Percentiles rank a stretch among this genome's conserved stretches.
Conservation (phyloP, 768 basidiomycete genomes). For the Collybiopsis confluens region DNA sequence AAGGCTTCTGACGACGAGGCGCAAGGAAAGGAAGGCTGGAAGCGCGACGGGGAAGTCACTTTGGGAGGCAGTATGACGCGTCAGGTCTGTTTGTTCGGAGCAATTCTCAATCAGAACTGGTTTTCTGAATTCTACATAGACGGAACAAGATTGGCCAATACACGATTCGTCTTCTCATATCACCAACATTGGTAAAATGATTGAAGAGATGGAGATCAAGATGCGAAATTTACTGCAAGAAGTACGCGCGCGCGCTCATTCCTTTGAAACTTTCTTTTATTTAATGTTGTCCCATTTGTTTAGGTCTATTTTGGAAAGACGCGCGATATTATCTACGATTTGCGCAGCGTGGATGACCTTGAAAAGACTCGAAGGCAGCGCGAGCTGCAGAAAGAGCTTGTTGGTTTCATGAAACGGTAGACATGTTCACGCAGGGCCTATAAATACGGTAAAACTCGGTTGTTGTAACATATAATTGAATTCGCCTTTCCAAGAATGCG, state of each 20-base stretch:
- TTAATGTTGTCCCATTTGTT: background rate
- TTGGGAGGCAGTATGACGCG: conserved; percentile 97
- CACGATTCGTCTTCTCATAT: conserved; percentile 83
- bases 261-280: background rate
- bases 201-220: no score
- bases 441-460: no score
- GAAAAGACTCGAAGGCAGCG: conserved; percentile 77
- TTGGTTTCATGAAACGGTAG: conserved; percentile 78
- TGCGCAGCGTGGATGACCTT: conserved; percentile 83
- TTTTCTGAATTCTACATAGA: conserved; percentile 37
- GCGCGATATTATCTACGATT: conserved; percentile 88
- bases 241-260: conserved; percentile 33
- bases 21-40: conserved; percentile 40
- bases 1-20: conserved; percentile 32
- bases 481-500: background rate
- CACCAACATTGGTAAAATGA: conserved; percentile 88
- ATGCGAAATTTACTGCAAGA: conserved; percentile 94
- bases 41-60: conserved; percentile 70
- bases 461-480: background rate
- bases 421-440: no score
- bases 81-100: conserved; percentile 60
- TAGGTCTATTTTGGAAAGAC: conserved; percentile 97
- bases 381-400: conserved; percentile 88
- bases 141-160: conserved; percentile 82
- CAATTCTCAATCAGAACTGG: no score